Evolutionary conservation across 2,329 filamentous ascomycete genomes (phyloP), one percentile per base, ranked within the genome.

Genomic region (Lecanoromycetidae sp.): DNA sequence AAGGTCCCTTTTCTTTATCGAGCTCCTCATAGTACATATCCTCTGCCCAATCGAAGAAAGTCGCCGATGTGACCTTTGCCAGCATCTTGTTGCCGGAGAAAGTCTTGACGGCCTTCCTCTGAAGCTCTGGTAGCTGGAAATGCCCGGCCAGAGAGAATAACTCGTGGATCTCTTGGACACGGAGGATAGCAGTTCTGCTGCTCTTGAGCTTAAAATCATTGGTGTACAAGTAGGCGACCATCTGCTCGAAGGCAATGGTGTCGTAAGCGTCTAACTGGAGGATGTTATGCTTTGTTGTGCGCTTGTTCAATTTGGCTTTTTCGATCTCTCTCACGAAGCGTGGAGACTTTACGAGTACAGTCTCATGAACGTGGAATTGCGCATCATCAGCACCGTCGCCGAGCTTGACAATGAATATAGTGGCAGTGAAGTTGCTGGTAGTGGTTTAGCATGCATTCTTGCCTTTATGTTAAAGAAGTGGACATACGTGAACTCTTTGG

Each of bases 41-140:
- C 22, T 48, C 44, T 3, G 45, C 45, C 40, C 45, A 51, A 25
- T 51, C 45, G 36, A 51, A 48, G 41, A 51, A 51, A 0, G 3
- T 32, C 3, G 17, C 29, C 1, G 29, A 17, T 1, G 27, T 2
- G 19, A 51, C 10, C 26, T 42, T 42, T 2, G 7, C 3, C 9
- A 48, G 9, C 27, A 48, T 23, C 29, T 33, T 32, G 5, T 26
- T 22, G 9, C 32, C 34, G 17, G 20, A 25, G 25, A 51, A 39
- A 1, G 19, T 4, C 17, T 41, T 23, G 10, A 48, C 32, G 13
- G 48, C n/a, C 23, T 37, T 27, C 30, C 32, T 40, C 36, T 51
- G 49, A 33, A 51, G 20, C 13, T 26, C 40, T 4, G 44, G 40
- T 2, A 51, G 29, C 7, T 30, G 10, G 27, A 39, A 51, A 8